phyloP scores from a whole-genome alignment of 2,329 filamentous ascomycete species.

The Clathrospora elynae region DNA sequence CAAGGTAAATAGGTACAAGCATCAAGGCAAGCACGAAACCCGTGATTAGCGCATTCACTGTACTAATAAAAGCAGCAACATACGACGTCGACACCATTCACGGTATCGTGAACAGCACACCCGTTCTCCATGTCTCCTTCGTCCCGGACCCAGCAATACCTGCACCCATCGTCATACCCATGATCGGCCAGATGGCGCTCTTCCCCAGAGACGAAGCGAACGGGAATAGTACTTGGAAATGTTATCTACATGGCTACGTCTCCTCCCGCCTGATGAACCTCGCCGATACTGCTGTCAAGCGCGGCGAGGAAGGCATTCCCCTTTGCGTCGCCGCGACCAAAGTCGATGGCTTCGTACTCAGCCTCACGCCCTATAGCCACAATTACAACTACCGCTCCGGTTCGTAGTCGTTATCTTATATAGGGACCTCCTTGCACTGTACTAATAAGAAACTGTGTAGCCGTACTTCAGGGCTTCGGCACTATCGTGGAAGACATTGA shows the following conservation, averaged over 20 bases:
- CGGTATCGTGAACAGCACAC: conserved; percentile 36
- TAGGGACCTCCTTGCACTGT: no score
- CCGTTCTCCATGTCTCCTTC: conserved; percentile 47
- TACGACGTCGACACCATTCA: conserved; percentile 47
- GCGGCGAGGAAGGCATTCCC: conserved; percentile 1
- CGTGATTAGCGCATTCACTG: no score
- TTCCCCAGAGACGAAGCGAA: conserved; percentile 57
- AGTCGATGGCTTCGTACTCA: conserved; percentile 44
- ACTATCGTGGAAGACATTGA: conserved; percentile 24
- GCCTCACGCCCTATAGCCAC: conserved; percentile 45
- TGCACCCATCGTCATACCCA: conserved; percentile 57
- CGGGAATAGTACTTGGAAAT: no score
- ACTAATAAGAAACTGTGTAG: no score
- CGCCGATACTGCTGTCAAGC: neutral
- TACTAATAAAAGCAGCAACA: no score
- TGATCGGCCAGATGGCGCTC: conserved; percentile 47
- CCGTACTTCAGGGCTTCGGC: conserved; percentile 40
- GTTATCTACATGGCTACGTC: conserved; percentile 46
- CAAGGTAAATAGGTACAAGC: no score
- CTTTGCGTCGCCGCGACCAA: conserved; percentile 12
- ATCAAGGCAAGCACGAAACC: no score
- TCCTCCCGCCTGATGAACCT: conserved; percentile 65
- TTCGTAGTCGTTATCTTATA: no score
- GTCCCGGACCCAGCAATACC: conserved; percentile 52
- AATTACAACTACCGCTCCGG: conserved; percentile 45